These are phyloP conservation scores for Phytophthora sojae DNA, from an alignment of 352 stramenopile species.

Conservation along the genomic window DNA sequence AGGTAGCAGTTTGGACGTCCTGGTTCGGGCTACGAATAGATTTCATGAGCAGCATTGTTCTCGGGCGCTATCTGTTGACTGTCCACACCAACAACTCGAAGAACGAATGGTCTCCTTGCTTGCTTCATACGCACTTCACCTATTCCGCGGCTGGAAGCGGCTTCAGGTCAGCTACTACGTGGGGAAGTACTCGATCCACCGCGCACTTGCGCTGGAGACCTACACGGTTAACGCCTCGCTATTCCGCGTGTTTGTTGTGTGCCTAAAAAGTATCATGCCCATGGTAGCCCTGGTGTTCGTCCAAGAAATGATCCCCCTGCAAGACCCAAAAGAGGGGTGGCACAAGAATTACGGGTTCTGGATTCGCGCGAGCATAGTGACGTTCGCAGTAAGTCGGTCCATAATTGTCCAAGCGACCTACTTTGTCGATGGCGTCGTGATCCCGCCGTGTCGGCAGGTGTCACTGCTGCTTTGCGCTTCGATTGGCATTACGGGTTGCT, in stretches of 20 bases:
- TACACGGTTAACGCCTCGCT: neutral
- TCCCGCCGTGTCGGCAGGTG: neutral
- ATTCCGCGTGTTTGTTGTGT: neutral
- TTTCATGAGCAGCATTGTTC: too few species aligned
- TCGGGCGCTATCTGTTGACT: too few species aligned
- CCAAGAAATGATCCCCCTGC: constrained; percentile 4
- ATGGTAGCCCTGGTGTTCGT: neutral
- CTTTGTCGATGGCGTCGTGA: neutral
- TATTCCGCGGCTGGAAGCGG: neutral
- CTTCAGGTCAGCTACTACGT: neutral
- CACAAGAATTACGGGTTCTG: neutral
- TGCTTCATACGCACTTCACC: neutral
- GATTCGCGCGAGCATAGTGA: neutral
- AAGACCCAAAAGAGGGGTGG: neutral
- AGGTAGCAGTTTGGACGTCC: too few species aligned
- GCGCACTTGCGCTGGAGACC: neutral
- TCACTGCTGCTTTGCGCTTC: neutral
- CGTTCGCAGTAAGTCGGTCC: neutral
- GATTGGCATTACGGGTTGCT: neutral
- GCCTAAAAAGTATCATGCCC: neutral
- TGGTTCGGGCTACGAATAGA: too few species aligned
- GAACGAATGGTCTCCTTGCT: neutral
- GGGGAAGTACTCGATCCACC: neutral
- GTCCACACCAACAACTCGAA: too few species aligned
- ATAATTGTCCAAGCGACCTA: neutral